Conservation (phyloP, 2,329 filamentous ascomycete genomes). For the Aspergillus pseudotamarii region DNA sequence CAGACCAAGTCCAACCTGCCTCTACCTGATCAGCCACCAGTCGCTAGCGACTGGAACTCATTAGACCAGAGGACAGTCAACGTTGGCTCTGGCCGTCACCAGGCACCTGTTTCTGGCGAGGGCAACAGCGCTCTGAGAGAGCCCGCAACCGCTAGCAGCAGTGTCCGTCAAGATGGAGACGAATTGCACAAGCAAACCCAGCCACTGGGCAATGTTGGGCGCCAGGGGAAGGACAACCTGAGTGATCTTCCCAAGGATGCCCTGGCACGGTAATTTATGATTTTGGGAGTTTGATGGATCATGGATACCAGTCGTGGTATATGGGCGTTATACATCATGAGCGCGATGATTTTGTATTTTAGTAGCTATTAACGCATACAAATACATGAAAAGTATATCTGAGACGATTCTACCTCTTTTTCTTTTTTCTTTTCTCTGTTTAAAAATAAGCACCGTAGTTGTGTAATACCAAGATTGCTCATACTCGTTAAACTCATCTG, state of each 20-base stretch:
- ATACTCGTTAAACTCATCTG: background rate
- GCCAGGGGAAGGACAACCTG: slow-evolving; percentile 63
- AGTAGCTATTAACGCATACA: slow-evolving; percentile 3
- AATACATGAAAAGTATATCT: background rate
- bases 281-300: background rate
- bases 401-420: background rate
- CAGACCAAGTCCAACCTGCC: slow-evolving; percentile 73
- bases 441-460: background rate
- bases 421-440: background rate
- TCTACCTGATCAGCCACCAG: slow-evolving; percentile 75
- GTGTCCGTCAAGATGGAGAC: slow-evolving; percentile 51
- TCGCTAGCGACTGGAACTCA: slow-evolving; percentile 77
- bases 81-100: slow-evolving; percentile 64
- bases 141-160: slow-evolving; percentile 61
- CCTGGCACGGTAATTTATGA: slow-evolving; percentile 47
- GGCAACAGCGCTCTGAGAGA: slow-evolving; percentile 57
- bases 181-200: slow-evolving; percentile 58
- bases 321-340: slow-evolving; percentile 31
- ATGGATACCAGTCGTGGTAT: background rate
- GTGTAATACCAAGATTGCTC: background rate
- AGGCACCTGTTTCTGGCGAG: slow-evolving; percentile 56
- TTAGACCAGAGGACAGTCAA: slow-evolving; percentile 69
- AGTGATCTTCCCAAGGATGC: slow-evolving; percentile 63
- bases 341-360: slow-evolving; percentile 4
- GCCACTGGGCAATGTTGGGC: slow-evolving; percentile 55